Conservation (phyloP, 2,329 filamentous ascomycete species). For the Colletotrichum lentis region DNA sequence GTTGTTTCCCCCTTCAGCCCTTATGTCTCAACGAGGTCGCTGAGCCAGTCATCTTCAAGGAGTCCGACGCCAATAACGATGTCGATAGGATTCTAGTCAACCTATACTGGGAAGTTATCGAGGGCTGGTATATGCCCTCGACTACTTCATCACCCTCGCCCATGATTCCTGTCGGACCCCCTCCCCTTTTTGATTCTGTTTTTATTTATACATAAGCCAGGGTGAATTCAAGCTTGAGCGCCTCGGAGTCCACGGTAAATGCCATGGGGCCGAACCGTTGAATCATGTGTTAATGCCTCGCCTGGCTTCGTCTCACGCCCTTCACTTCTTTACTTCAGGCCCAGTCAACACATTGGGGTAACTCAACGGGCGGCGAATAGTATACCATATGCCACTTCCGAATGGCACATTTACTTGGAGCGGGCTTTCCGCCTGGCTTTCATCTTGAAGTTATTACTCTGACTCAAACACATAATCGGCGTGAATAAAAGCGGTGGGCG, state of each 20-base stretch:
- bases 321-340: constrained; percentile 33
- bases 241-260: constrained; percentile 40
- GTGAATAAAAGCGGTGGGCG: constrained; percentile 40
- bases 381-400: constrained; percentile 37
- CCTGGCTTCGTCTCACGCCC: constrained; percentile 38
- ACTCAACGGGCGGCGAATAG: constrained; percentile 22
- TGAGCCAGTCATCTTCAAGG: constrained; percentile 43
- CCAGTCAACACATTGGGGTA: constrained; percentile 12
- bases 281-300: constrained; percentile 42
- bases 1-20: constrained; percentile 42
- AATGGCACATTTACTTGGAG: constrained; percentile 42
- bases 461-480: constrained; percentile 37
- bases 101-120: constrained; percentile 40
- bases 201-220: neutral
- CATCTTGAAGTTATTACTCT: constrained; percentile 39
- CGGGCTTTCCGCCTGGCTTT: constrained; percentile 33
- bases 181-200: constrained; percentile 3
- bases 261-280: constrained; percentile 29
- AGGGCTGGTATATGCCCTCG: constrained; percentile 35
- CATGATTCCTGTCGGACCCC: constrained; percentile 42
- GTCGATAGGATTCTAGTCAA: constrained; percentile 41
- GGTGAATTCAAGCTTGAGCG: constrained; percentile 38
- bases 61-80: constrained; percentile 41
- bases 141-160: constrained; percentile 39
- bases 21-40: constrained; percentile 42